Evolutionary conservation across 352 stramenopile genomes (phyloP), one percentile per base, ranked within the genome.

Genomic region (Phytophthora sp.): DNA sequence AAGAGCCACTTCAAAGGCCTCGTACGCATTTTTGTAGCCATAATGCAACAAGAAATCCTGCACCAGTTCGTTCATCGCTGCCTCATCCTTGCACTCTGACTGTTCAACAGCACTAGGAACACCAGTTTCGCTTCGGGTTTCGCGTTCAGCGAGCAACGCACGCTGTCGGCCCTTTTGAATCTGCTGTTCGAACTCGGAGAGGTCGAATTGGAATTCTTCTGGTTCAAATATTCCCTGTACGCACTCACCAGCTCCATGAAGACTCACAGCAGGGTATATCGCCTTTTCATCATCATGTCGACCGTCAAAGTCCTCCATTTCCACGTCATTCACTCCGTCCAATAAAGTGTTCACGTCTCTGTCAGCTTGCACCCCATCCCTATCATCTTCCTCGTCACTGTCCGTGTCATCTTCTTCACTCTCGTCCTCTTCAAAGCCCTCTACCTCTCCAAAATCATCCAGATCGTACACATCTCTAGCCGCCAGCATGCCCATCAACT

Each of bases 391-490:
- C 0, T 68, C 58, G 15, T 31, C 51, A 42, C 54, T 68, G 0
- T 70, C 26, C 1, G n/a, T 15, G 4, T 42, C 47, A 2, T 61
- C 53, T 13, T 52, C 35, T 16, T 71, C 45, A 31, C 56, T 55
- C 5, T 72, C 33, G 4, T 69, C 53, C 2, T 49, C 33, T 7
- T 67, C 61, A 0, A n/a, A 51, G 7, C 16, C 44, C 6, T 57
- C 60, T 13, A 69, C 26, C 44, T 76, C 63, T 41, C 41, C 46
- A 68, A 83, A 78, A 53, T 69, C 46, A 45, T 86, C 79, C 12
- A 88, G 57, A 38, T 88, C 67, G 21, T 80, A 70, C 45, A 88
- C 77, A 57, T 88, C 80, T 41, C 56, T 67, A 50, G 77, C 77
- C 11, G 75, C 51, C 9, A 89, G 15, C 46, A 84, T 75, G 3